Evolutionary conservation across 371 early-diverging fungal genomes (phyloP).

Genomic region (Mucor racemosus): DNA sequence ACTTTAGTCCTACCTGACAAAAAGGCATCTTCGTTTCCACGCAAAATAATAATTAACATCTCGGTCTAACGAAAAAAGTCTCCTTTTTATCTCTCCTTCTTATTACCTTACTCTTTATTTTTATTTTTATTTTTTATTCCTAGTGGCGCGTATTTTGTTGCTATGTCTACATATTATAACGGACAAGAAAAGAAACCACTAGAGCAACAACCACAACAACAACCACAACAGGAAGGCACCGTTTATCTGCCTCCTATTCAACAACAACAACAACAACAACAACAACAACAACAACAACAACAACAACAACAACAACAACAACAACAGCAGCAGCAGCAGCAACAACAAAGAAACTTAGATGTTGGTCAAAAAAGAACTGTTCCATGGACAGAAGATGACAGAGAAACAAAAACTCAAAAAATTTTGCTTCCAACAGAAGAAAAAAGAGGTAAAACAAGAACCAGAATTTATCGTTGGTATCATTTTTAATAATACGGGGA

Average conservation of each 20-base stretch:
- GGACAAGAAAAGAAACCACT: neutral
- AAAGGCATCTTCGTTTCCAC: neutral
- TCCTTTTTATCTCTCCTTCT: neutral
- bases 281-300: conserved; percentile 3
- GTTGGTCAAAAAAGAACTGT: conserved; percentile 24
- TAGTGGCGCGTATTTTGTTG: conserved; percentile 1
- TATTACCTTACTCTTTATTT: neutral
- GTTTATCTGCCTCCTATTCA: conserved; percentile 17
- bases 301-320: too few species aligned
- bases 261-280: too few species aligned
- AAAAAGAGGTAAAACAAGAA: conserved; percentile 8
- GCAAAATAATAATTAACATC: neutral
- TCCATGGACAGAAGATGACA: conserved; percentile 21
- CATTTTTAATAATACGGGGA: neutral
- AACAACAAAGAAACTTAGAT: conserved; percentile 13
- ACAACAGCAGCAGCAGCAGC: too few species aligned
- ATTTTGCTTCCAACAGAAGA: conserved; percentile 1
- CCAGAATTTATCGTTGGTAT: neutral
- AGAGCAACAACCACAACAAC: neutral
- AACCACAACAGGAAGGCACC: neutral
- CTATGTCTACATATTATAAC: conserved; percentile 10
- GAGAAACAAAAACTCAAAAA: conserved; percentile 20
- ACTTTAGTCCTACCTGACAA: neutral
- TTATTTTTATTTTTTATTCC: neutral
- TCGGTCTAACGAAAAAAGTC: neutral